phyloP scores from a whole-genome alignment of 2,329 filamentous ascomycete genomes.

The Sclerotinia borealis region DNA sequence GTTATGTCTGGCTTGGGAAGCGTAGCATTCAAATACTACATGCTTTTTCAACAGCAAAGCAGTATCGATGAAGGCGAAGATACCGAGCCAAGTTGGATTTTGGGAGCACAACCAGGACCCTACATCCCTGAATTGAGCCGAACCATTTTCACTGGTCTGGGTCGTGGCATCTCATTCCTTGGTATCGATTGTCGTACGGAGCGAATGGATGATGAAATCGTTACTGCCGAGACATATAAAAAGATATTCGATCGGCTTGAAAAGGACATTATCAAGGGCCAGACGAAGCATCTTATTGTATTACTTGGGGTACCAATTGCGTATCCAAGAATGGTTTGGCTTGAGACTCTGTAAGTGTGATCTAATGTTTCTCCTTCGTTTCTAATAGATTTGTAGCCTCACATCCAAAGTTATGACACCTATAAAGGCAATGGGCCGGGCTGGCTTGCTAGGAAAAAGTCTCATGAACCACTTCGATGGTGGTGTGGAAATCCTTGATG shows the following conservation, averaged over 20 bases:
- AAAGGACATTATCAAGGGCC: conserved; percentile 71
- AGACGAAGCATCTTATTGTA: conserved; percentile 85
- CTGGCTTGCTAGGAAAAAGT: conserved; percentile 68
- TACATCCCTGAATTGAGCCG: conserved; percentile 85
- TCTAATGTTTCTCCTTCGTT: background rate
- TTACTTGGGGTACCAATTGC: conserved; percentile 78
- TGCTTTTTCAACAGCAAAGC: conserved; percentile 97
- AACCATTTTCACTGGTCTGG: conserved; percentile 79
- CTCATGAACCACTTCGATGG: conserved; percentile 87
- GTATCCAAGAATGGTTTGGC: conserved; percentile 70
- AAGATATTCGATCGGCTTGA: conserved; percentile 82
- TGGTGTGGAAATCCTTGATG: conserved; percentile 84
- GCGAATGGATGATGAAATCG: conserved; percentile 72
- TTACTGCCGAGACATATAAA: conserved; percentile 77
- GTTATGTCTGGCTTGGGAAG: conserved; percentile 87
- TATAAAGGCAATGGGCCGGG: conserved; percentile 78
- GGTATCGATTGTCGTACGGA: conserved; percentile 91
- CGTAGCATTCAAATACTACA: conserved; percentile 96
- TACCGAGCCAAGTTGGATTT: conserved; percentile 84
- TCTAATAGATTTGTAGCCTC: conserved; percentile 46
- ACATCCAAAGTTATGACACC: conserved; percentile 84
- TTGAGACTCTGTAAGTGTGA: conserved; percentile 58
- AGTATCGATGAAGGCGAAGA: conserved; percentile 71
- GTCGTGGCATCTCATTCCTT: conserved; percentile 71
- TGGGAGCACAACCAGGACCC: conserved; percentile 74